phyloP scores from a whole-genome alignment of 108 stramenopile species.

The Nitzschia sp. region DNA sequence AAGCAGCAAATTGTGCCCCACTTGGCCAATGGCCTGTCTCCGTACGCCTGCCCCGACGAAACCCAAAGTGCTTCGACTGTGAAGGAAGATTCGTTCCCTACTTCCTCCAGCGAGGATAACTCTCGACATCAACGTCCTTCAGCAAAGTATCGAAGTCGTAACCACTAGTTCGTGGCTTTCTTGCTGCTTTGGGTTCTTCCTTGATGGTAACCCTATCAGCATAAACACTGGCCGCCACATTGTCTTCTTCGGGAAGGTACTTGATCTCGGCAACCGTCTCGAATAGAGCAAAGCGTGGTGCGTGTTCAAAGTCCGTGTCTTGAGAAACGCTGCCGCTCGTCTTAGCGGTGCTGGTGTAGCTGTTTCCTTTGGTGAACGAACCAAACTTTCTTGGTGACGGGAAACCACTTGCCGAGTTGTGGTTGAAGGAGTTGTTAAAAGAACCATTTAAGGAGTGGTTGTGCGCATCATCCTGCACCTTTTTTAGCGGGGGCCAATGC shows the following conservation, averaged over 20 bases:
- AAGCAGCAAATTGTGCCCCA: no score
- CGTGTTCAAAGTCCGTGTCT: slow-evolving; percentile 3
- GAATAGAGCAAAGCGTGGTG: slow-evolving; percentile 2
- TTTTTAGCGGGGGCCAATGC: background rate
- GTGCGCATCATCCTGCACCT: background rate
- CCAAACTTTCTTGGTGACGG: slow-evolving; percentile 5
- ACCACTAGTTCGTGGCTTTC: background rate
- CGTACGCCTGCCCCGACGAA: no score
- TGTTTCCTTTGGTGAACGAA: background rate
- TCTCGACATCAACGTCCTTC: background rate
- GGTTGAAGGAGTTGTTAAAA: background rate
- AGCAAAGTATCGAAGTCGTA: slow-evolving; percentile 14
- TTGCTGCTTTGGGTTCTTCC: background rate
- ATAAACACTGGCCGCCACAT: background rate
- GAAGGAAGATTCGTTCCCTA: no score
- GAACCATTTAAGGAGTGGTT: background rate
- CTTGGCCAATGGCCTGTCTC: no score
- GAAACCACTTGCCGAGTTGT: background rate
- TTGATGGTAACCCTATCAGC: background rate
- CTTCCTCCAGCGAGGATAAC: background rate
- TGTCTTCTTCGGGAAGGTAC: slow-evolving; percentile 7
- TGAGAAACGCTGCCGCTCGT: background rate
- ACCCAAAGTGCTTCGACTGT: no score
- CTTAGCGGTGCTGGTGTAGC: background rate
- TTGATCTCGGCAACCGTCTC: slow-evolving; percentile 15